Base-by-base conservation (phyloP, 106 monocot species). In the Amphibolis antarctica region DNA sequence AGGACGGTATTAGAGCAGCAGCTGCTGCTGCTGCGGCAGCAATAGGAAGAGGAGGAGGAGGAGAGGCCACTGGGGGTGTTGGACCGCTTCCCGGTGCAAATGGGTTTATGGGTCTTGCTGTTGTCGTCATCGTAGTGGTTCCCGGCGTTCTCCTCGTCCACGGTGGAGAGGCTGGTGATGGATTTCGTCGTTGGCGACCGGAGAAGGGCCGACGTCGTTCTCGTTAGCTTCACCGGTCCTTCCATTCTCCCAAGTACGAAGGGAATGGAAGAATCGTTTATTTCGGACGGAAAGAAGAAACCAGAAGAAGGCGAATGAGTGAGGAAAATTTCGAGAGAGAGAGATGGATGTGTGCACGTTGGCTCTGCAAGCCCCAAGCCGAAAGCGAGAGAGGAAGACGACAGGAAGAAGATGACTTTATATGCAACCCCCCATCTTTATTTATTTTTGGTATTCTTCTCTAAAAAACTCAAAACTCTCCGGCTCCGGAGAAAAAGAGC, bases 161-260 rank as follows among this genome's bases (percentile, higher is more conserved):
- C 45, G 63, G 63, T 30, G 22, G 67, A 11, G 63, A 75, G 69
- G 63, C 68, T 75, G 11, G 63, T 46, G 69, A 65, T 43, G 28
- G 69, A 63, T 18, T 70, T 63, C 23, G 69, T 10, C 21, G 76
- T 76, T 13, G 76, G 76, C 10, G 76, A 76, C 3, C 76, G 76
- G 59, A 77, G 76, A 17, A 77, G 65, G 11, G 76, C 69, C 9
- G 76, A 77, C 12, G 70, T 44, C 4, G 70, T 71, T 56, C 76
- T 42, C 21, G 66, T 22, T 15, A 77, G 65, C 59, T 70, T 77
- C 66, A 24, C 20, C 44, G 36, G 36, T 15, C 59, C 60, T 20
- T 61, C 60, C 60, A 61, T 61, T 61, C 29, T 55, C 25, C 21
- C 13, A 5, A 21, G 23, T 53, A 36, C 22, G 53, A 10, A n/a